Conservation (phyloP, 176 grass and related monocot genomes). For the Musa itinerans region DNA sequence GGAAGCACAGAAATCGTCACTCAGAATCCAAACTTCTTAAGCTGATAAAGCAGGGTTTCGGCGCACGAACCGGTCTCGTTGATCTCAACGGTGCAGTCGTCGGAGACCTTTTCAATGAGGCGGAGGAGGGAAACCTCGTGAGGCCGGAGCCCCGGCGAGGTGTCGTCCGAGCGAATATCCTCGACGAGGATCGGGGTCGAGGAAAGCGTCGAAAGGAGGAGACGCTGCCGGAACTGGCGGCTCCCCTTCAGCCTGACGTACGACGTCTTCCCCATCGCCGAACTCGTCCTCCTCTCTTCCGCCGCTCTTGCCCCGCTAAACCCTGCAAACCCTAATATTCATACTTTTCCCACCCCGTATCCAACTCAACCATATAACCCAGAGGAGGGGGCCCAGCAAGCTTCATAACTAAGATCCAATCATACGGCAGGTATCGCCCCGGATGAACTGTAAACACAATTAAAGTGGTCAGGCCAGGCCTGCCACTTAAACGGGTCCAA, state of each 20-base stretch:
- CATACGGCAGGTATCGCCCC: too few relatives aligned
- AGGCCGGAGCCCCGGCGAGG: slow-evolving; percentile 52
- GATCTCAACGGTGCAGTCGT: slow-evolving; percentile 58
- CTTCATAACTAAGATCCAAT: too few relatives aligned
- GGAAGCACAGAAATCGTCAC: not conserved
- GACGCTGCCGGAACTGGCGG: slow-evolving; percentile 59
- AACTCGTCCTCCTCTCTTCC: not conserved
- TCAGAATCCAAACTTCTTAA: not conserved
- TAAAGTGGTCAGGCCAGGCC: too few relatives aligned
- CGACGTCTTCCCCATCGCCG: slow-evolving; percentile 29
- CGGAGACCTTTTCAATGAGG: slow-evolving; percentile 73
- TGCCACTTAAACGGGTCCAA: too few relatives aligned
- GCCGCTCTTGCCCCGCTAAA: not conserved
- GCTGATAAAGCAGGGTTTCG: not conserved
- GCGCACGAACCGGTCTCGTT: slow-evolving; percentile 49
- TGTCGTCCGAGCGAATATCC: slow-evolving; percentile 58
- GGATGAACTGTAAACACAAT: too few relatives aligned
- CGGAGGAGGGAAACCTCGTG: slow-evolving; percentile 74
- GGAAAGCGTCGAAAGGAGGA: slow-evolving; percentile 67
- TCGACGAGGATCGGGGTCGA: slow-evolving; percentile 49
- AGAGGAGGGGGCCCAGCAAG: too few relatives aligned
- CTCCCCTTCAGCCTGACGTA: slow-evolving; percentile 45
- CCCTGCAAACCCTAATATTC: not conserved
- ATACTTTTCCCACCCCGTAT: too few relatives aligned
- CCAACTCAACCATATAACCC: too few relatives aligned